Percentiles rank a stretch among this genome's conserved stretches.
Conservation (phyloP, 352 stramenopile genomes). For the Globisporangium camurandrum region DNA sequence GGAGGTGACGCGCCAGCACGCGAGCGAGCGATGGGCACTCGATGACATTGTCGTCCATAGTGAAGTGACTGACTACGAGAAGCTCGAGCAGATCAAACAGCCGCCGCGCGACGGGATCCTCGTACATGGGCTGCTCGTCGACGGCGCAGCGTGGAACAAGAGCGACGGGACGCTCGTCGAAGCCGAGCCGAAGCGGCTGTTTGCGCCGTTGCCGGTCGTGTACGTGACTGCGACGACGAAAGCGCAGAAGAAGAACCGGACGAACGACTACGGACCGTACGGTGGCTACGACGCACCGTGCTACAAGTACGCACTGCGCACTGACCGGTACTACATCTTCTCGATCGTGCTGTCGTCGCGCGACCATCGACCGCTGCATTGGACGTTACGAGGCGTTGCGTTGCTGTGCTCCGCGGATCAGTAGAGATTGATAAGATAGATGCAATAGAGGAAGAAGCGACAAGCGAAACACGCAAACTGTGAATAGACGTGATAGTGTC, state of each 20-base stretch:
- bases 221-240: slow-evolving; percentile 76
- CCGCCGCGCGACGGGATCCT: slow-evolving; percentile 64
- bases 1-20: slow-evolving; percentile 61
- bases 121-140: slow-evolving; percentile 62
- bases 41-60: slow-evolving; percentile 78
- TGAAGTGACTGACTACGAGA: slow-evolving; percentile 77
- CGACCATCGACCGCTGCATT: slow-evolving; percentile 70
- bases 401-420: slow-evolving; percentile 56
- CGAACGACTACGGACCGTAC: slow-evolving; percentile 67
- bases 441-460: no score
- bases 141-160: slow-evolving; percentile 70
- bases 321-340: slow-evolving; percentile 74
- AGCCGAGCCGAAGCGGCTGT: slow-evolving; percentile 70
- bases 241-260: slow-evolving; percentile 64
- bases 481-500: no score
- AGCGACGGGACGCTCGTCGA: slow-evolving; percentile 66
- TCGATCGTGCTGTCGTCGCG: slow-evolving; percentile 62
- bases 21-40: slow-evolving; percentile 66
- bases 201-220: slow-evolving; percentile 59
- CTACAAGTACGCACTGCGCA: slow-evolving; percentile 73
- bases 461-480: no score
- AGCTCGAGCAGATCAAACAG: slow-evolving; percentile 71
- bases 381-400: slow-evolving; percentile 69
- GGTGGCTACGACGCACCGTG: slow-evolving; percentile 69
- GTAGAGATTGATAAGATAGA: slow-evolving; percentile 10